Percentiles rank a stretch among this genome's conserved stretches.
phyloP scores from a whole-genome alignment of 768 basidiomycete genomes.

The Postia placenta region DNA sequence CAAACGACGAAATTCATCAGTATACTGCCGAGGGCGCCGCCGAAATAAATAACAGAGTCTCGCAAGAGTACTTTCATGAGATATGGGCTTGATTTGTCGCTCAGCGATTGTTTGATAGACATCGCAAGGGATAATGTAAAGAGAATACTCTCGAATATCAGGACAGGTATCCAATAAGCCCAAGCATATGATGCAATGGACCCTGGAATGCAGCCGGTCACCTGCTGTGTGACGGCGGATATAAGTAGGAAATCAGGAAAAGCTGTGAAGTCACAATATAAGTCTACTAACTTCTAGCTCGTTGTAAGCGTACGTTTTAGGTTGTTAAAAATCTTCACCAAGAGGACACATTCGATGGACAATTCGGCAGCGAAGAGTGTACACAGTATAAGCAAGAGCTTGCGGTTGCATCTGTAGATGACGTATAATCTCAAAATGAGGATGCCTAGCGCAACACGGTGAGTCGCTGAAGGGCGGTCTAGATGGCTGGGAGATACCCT shows the following conservation, averaged over 20 bases:
- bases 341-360: not conserved
- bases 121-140: not conserved
- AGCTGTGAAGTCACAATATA: no score
- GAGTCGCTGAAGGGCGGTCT: no score
- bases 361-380: not conserved
- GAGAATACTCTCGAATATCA: not conserved
- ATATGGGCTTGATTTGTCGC: not conserved
- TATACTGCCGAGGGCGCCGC: not conserved
- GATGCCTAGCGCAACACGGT: not conserved
- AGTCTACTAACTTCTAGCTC: no score
- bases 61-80: conserved; percentile 1
- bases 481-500: no score
- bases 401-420: conserved; percentile 1
- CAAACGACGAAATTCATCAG: conserved; percentile 3
- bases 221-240: not conserved
- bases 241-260: not conserved
- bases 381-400: not conserved
- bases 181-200: not conserved
- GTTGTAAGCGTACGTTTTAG: not conserved
- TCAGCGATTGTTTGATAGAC: not conserved
- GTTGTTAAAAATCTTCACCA: not conserved
- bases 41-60: conserved; percentile 1
- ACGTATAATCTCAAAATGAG: conserved; percentile 1
- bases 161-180: not conserved
- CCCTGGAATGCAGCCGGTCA: not conserved